These are phyloP conservation scores for Pyrus pyrifolia DNA, from an alignment of 306 rosid genomes.

Conservation along the genomic window DNA sequence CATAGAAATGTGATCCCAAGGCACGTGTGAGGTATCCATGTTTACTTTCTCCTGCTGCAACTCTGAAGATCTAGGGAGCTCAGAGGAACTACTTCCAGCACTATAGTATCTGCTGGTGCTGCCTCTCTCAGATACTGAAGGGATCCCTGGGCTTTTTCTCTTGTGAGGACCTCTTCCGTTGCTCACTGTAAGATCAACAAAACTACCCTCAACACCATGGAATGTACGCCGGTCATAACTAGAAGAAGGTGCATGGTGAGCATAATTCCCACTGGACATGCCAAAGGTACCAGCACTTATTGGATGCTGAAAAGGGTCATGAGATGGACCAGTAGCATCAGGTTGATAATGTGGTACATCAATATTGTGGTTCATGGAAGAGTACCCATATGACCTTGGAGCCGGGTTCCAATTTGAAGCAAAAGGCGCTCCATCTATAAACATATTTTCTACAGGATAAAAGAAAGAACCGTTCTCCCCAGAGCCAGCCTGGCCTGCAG, in stretches of 20 bases:
- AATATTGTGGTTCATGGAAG: conserved; percentile 43
- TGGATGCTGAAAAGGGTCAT: conserved; percentile 54
- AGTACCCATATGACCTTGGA: conserved; percentile 52
- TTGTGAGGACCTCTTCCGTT: conserved; percentile 72
- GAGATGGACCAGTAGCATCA: conserved; percentile 56
- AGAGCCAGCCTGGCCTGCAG: conserved; percentile 50
- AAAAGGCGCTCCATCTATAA: conserved; percentile 43
- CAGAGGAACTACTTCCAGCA: conserved; percentile 66
- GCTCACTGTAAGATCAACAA: conserved; percentile 63
- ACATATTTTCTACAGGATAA: conserved; percentile 57
- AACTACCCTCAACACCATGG: conserved; percentile 53
- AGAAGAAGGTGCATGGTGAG: conserved; percentile 53
- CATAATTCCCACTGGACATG: conserved; percentile 37
- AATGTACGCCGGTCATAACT: conserved; percentile 56
- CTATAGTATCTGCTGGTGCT: conserved; percentile 55
- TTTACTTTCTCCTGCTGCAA: conserved; percentile 52
- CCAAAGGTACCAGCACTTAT: conserved; percentile 47
- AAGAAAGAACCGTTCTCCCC: conserved; percentile 52
- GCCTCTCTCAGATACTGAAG: conserved; percentile 66
- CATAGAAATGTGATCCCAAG: conserved; percentile 64
- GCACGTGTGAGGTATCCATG: conserved; percentile 55
- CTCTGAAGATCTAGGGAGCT: conserved; percentile 51
- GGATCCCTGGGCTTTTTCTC: conserved; percentile 78
- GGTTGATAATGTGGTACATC: conserved; percentile 54
- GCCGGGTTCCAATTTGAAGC: conserved; percentile 55